These are phyloP conservation scores for Teratosphaeria zuluensis DNA, from an alignment of 2,329 filamentous ascomycete genomes.

Conservation along the genomic window DNA sequence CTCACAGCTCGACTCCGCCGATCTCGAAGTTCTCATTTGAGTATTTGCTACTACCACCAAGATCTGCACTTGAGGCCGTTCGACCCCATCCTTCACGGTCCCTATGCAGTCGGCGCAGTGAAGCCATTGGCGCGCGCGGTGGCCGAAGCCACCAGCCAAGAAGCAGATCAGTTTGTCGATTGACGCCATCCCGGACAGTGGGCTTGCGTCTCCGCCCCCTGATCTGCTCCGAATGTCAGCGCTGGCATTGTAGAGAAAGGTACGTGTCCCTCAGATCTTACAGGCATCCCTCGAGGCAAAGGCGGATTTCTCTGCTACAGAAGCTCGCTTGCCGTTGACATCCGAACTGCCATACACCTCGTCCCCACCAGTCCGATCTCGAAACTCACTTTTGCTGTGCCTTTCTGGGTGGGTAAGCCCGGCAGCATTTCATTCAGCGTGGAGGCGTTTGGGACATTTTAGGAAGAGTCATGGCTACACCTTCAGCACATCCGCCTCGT, in stretches of 20 bases:
- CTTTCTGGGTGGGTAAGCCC: too few species aligned
- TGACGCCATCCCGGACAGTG: constrained; percentile 8
- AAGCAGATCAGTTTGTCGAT: constrained; percentile 14
- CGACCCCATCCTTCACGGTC: constrained; percentile 24
- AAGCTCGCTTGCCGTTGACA: too few species aligned
- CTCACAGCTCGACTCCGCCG: constrained; percentile 5
- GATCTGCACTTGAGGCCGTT: constrained; percentile 35
- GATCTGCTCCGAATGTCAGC: too few species aligned
- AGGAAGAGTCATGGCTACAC: not conserved
- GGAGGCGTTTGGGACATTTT: not conserved
- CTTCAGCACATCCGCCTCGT: not conserved
- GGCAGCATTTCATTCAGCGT: too few species aligned
- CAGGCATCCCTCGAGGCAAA: too few species aligned
- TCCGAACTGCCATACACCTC: too few species aligned
- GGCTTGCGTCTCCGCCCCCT: too few species aligned
- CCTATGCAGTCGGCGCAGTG: not conserved
- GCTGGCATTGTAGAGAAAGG: too few species aligned
- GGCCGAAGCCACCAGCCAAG: not conserved
- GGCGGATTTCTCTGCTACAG: too few species aligned
- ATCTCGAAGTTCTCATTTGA: constrained; percentile 38
- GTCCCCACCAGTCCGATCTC: too few species aligned
- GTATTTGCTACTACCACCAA: constrained; percentile 37
- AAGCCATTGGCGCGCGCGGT: constrained; percentile 13
- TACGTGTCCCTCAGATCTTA: too few species aligned
- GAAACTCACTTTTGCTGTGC: too few species aligned